Evolutionary conservation across 2,329 filamentous ascomycete genomes (phyloP).

Genomic region (Fulvia fulva): DNA sequence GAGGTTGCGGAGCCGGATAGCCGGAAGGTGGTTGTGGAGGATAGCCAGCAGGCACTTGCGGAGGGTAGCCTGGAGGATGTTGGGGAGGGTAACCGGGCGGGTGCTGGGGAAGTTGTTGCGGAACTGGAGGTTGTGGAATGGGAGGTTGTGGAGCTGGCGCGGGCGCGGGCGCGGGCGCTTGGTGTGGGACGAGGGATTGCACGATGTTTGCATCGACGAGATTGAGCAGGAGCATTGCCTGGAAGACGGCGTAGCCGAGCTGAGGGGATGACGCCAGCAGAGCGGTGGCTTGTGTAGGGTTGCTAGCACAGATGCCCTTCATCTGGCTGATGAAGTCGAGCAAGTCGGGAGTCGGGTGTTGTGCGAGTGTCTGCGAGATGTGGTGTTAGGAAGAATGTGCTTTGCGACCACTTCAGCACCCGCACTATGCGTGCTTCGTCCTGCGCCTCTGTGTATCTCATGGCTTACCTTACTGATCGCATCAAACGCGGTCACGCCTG

Average conservation of each 20-base stretch:
- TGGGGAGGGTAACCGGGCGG: conserved; percentile 17
- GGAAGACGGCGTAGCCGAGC: conserved; percentile 90
- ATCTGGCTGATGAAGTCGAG: conserved; percentile 92
- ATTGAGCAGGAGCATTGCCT: conserved; percentile 86
- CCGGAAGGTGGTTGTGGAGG: conserved; percentile 7
- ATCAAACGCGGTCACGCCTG: conserved; percentile 78
- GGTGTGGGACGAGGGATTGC: conserved; percentile 62
- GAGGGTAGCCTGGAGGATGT: conserved; percentile 20
- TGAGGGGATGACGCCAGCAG: conserved; percentile 86
- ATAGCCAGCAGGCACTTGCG: conserved; percentile 27
- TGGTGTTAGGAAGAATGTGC: neutral
- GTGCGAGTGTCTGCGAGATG: conserved; percentile 63
- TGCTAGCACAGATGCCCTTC: conserved; percentile 79
- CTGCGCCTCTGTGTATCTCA: conserved; percentile 55
- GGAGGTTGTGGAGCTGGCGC: conserved; percentile 19
- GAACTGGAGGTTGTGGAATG: conserved; percentile 22
- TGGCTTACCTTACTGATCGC: conserved; percentile 68
- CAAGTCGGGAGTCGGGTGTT: conserved; percentile 80
- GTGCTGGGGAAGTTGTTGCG: conserved; percentile 27
- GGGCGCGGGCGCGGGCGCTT: conserved; percentile 39
- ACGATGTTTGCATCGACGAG: conserved; percentile 83
- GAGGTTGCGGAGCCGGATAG: conserved; percentile 9
- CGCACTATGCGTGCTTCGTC: neutral
- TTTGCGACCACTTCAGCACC: neutral
- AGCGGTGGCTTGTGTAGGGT: conserved; percentile 79